A percentile compares a stretch with the other conserved stretches of the same genome.
These are phyloP conservation scores for Pythium sukuiense DNA, from an alignment of 352 stramenopile genomes.

Conservation along the genomic window DNA sequence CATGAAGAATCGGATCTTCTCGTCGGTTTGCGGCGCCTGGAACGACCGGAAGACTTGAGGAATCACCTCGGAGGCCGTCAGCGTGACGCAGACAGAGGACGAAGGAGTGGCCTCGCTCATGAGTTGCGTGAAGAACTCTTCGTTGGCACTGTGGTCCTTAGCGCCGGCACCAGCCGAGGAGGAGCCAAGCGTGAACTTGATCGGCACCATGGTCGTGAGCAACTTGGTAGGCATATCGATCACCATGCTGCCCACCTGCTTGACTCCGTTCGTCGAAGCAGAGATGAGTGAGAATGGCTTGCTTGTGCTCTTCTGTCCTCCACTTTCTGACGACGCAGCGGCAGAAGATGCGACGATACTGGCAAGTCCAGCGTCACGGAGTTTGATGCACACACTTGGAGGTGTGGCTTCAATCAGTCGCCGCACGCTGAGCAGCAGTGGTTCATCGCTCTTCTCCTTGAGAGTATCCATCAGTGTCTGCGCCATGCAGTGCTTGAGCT, in stretches of 20 bases:
- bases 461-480: constrained; percentile 57
- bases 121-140: constrained; percentile 62
- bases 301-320: constrained; percentile 8
- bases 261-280: constrained; percentile 50
- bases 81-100: constrained; percentile 51
- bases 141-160: constrained; percentile 31
- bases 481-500: constrained; percentile 70
- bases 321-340: not conserved
- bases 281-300: constrained; percentile 58
- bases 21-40: constrained; percentile 34
- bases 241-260: constrained; percentile 52
- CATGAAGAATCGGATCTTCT: constrained; percentile 73
- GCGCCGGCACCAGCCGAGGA: constrained; percentile 17
- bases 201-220: constrained; percentile 42
- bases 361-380: constrained; percentile 39
- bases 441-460: constrained; percentile 29
- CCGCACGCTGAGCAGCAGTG: constrained; percentile 43
- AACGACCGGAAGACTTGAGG: constrained; percentile 73
- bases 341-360: not conserved
- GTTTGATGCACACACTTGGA: constrained; percentile 51
- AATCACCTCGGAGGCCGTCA: constrained; percentile 64
- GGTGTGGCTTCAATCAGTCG: constrained; percentile 66
- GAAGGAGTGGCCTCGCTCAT: constrained; percentile 45
- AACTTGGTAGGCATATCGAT: constrained; percentile 77
- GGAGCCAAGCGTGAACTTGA: constrained; percentile 16